A percentile compares a stretch with the other conserved stretches of the same genome.
Evolutionary conservation across 2,329 filamentous ascomycete species (phyloP).

Genomic region (Thielaviopsis cerberus): DNA sequence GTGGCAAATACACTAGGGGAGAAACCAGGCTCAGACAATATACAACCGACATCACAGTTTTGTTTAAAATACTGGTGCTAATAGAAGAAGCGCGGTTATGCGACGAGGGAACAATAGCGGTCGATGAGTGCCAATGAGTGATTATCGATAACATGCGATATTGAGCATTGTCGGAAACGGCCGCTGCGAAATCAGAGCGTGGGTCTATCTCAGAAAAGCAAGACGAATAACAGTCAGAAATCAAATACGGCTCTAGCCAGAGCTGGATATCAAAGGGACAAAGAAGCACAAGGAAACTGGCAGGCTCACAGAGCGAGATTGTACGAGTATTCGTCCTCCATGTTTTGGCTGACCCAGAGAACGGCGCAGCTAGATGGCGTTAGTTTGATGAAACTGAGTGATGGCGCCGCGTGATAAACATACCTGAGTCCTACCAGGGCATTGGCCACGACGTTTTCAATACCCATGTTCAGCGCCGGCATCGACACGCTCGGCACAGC

Average conservation of each 20-base stretch:
- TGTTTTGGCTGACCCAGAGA: constrained; percentile 52
- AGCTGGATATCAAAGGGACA: not conserved
- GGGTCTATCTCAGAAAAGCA: not conserved
- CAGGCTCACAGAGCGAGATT: constrained; percentile 39
- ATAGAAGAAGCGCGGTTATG: not conserved
- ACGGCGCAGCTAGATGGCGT: constrained; percentile 33
- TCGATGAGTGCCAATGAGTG: not conserved
- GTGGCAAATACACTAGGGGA: not conserved
- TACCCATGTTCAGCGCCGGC: constrained; percentile 44
- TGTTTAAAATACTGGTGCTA: not conserved
- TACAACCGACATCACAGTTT: not conserved
- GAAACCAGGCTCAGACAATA: not conserved
- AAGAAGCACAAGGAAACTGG: not conserved
- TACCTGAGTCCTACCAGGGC: constrained; percentile 42
- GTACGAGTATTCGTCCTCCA: constrained; percentile 55
- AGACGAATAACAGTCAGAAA: not conserved
- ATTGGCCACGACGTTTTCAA: constrained; percentile 49
- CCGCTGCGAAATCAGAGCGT: not conserved
- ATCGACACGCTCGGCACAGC: constrained; percentile 36
- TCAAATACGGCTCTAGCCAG: not conserved
- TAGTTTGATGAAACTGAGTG: not conserved
- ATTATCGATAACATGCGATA: not conserved
- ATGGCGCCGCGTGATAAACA: constrained; percentile 15
- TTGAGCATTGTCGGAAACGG: not conserved
- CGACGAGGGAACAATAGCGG: not conserved